Evolutionary conservation across 371 early-diverging fungal genomes (phyloP).

Genomic region (Mortierella sp.): DNA sequence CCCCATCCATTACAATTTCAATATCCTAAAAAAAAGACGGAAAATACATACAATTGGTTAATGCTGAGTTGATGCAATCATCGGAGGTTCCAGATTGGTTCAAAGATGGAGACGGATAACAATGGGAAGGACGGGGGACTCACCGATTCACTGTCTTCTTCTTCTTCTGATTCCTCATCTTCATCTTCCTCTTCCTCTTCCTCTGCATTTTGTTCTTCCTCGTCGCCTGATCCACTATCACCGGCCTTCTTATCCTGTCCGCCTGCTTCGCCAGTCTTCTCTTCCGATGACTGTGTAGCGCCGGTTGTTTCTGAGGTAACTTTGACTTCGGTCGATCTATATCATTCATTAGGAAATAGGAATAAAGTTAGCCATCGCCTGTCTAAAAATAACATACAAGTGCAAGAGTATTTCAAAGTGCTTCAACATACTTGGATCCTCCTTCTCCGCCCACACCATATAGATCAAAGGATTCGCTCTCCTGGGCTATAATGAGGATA

Average conservation of each 20-base stretch:
- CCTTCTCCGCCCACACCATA: conserved; percentile 44
- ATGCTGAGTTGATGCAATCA: neutral
- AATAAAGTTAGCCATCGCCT: neutral
- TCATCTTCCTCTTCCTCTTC: conserved; percentile 54
- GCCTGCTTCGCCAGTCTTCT: neutral
- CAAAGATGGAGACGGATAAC: neutral
- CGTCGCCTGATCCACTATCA: conserved; percentile 42
- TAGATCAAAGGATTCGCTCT: conserved; percentile 51
- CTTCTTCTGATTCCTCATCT: conserved; percentile 35
- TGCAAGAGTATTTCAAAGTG: neutral
- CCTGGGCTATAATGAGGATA: conserved; percentile 21
- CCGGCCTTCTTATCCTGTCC: conserved; percentile 27
- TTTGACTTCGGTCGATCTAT: conserved; percentile 37
- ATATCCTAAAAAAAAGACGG: conserved; percentile 62
- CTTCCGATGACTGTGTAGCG: conserved; percentile 8
- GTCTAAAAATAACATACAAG: neutral
- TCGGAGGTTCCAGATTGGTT: neutral
- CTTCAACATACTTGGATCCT: conserved; percentile 31
- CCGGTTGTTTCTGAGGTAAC: conserved; percentile 28
- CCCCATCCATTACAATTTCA: conserved; percentile 75
- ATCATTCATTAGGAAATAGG: neutral
- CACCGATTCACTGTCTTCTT: conserved; percentile 52
- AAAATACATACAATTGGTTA: neutral
- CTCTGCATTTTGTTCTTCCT: conserved; percentile 4
- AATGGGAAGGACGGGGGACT: conserved; percentile 2